Evolutionary conservation across 2,329 filamentous ascomycete genomes (phyloP).

Genomic region (Cordyceps cateniannulata): DNA sequence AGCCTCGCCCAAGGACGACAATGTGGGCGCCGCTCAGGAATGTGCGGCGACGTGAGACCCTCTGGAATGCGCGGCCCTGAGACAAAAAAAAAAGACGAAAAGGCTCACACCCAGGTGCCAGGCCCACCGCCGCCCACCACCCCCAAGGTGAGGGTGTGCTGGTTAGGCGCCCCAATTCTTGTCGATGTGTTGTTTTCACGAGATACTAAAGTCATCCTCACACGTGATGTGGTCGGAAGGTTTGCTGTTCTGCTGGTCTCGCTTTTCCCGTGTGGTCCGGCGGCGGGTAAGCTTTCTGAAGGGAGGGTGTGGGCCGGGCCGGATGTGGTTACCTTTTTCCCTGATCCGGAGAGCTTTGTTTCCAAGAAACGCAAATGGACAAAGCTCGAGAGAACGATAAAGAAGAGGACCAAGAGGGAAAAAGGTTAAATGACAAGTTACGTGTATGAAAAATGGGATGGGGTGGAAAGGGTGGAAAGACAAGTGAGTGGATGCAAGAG

Average conservation of each 20-base stretch:
- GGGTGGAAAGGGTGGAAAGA: not conserved
- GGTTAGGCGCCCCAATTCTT: constrained; percentile 9
- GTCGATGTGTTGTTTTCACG: not conserved
- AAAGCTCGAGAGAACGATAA: not conserved
- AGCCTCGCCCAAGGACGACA: constrained; percentile 29
- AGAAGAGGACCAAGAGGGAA: not conserved
- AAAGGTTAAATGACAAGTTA: not conserved
- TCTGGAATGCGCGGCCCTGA: constrained; percentile 21
- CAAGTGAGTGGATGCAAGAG: not conserved
- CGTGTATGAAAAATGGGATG: not conserved
- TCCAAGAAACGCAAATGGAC: not conserved
- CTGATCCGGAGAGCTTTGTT: constrained; percentile 4
- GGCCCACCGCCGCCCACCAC: constrained; percentile 12
- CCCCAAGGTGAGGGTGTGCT: constrained; percentile 11
- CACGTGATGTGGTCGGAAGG: constrained; percentile 7
- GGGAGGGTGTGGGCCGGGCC: not conserved
- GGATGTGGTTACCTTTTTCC: not conserved
- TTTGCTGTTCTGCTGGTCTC: constrained; percentile 4
- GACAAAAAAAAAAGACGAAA: constrained; percentile 27
- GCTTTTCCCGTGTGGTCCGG: not conserved
- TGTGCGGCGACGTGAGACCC: constrained; percentile 12
- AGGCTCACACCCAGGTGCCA: constrained; percentile 9
- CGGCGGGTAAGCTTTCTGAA: not conserved
- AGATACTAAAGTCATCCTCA: not conserved
- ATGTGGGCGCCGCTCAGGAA: constrained; percentile 20